A percentile compares a stretch with the other conserved stretches of the same genome.
Conservation (phyloP, 1,284 basidiomycete genomes). For the Naganishia cerealis region DNA sequence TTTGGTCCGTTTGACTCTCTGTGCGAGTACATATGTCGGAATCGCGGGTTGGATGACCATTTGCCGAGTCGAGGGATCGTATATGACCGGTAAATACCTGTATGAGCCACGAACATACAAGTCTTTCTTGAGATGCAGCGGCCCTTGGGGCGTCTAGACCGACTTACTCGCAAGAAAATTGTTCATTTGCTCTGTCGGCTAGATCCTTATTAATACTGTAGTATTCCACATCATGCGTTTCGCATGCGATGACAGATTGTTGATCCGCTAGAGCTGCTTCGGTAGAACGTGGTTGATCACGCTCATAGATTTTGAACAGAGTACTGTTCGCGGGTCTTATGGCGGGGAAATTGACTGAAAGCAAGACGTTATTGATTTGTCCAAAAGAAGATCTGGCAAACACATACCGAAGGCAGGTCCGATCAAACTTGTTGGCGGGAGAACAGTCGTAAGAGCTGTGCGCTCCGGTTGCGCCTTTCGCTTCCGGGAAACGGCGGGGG, state of each 20-base stretch:
- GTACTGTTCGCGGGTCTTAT: slow-evolving; percentile 64
- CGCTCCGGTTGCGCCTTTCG: not conserved
- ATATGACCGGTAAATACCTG: slow-evolving; percentile 55
- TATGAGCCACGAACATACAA: not conserved
- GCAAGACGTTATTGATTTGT: not conserved
- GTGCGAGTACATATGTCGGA: slow-evolving; percentile 71
- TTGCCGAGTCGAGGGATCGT: slow-evolving; percentile 68
- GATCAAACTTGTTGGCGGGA: slow-evolving; percentile 1
- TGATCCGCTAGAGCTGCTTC: slow-evolving; percentile 57
- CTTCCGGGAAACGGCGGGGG: not conserved
- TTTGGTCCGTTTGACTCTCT: slow-evolving; percentile 78
- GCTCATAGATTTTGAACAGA: slow-evolving; percentile 66
- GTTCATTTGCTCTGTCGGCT: slow-evolving; percentile 57
- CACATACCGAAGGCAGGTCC: slow-evolving; percentile 18
- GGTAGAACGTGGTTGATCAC: slow-evolving; percentile 41
- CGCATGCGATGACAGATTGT: slow-evolving; percentile 65
- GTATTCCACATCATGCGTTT: slow-evolving; percentile 68
- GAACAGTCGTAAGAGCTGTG: not conserved
- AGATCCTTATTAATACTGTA: slow-evolving; percentile 58
- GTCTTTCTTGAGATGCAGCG: not conserved
- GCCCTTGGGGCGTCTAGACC: not conserved
- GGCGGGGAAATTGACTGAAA: slow-evolving; percentile 71
- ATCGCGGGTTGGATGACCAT: slow-evolving; percentile 66
- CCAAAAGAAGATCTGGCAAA: not conserved
- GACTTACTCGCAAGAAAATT: slow-evolving; percentile 56